Conservation (phyloP, 2,329 filamentous ascomycete genomes). For the Tetracladium maxilliforme region DNA sequence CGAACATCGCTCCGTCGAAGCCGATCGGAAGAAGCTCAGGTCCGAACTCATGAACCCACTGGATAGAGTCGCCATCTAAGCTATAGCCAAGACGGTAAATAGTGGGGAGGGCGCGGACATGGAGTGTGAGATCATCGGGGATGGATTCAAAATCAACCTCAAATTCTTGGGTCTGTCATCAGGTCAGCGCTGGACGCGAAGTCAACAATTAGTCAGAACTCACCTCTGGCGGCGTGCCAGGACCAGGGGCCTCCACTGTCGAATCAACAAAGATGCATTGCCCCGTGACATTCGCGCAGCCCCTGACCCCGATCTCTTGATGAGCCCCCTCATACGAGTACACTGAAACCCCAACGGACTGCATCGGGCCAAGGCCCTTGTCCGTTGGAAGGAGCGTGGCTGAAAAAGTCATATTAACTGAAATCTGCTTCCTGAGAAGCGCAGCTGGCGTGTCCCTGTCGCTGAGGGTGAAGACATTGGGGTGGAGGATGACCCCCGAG, state of each 20-base stretch:
- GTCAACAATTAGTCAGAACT: no score
- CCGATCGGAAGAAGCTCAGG: no score
- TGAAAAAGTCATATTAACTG: conserved; percentile 8
- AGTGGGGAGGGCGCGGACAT: conserved; percentile 6
- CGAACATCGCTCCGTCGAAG: conserved; percentile 7
- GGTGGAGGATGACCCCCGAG: conserved; percentile 4
- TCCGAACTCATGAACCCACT: conserved; percentile 5
- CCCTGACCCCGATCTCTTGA: conserved; percentile 7
- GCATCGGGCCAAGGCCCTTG: conserved; percentile 1
- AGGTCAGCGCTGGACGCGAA: no score
- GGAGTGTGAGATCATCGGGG: conserved; percentile 3
- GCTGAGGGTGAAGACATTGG: conserved; percentile 7
- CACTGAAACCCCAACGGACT: conserved; percentile 5
- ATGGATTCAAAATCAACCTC: no score
- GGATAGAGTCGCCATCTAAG: background rate
- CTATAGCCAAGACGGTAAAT: conserved; percentile 6
- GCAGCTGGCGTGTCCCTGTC: conserved; percentile 7
- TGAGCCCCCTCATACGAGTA: conserved; percentile 8
- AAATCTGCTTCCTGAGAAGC: conserved; percentile 8
- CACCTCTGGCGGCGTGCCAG: no score
- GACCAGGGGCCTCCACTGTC: no score
- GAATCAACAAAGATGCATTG: conserved; percentile 7
- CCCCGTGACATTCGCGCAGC: conserved; percentile 4
- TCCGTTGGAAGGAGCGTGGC: conserved; percentile 4
- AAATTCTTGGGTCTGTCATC: no score